These are phyloP conservation scores for Fusarium tanahbumbuense DNA, from an alignment of 2,329 filamentous ascomycete genomes.

Conservation along the genomic window DNA sequence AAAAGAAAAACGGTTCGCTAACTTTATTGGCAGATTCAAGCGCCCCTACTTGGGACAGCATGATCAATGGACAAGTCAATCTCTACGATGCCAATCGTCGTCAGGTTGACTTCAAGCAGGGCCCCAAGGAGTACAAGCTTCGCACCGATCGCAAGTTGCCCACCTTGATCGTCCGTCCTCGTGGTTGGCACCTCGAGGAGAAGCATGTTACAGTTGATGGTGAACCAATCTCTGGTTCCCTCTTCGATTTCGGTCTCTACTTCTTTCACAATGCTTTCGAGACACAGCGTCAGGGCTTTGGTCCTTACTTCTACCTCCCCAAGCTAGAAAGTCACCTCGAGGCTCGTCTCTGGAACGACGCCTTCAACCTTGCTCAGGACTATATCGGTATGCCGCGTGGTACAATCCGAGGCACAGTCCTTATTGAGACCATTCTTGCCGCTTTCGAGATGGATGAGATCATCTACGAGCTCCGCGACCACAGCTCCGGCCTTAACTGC, in stretches of 20 bases:
- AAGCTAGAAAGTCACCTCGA: constrained; percentile 99
- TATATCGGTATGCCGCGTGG: constrained; percentile 89
- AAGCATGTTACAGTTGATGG: constrained; percentile 97
- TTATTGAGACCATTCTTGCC: constrained; percentile 97
- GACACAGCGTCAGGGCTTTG: constrained; percentile 83
- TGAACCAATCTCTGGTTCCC: constrained; percentile 88
- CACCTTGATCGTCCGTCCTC: constrained; percentile 91
- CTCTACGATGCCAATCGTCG: constrained; percentile 94
- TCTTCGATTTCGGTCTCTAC: constrained; percentile 98
- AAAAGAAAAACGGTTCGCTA: constrained; percentile 11
- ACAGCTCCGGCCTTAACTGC: constrained; percentile 96
- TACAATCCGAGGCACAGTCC: constrained; percentile 92
- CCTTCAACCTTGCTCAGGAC: constrained; percentile 95
- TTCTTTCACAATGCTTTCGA: constrained; percentile 98
- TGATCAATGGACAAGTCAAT: constrained; percentile 98
- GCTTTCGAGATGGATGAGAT: constrained; percentile 99
- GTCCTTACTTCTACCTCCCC: constrained; percentile 97
- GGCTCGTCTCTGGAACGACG: constrained; percentile 97
- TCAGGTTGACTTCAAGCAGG: constrained; percentile 96
- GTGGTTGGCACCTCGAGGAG: constrained; percentile 98
- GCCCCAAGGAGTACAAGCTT: constrained; percentile 96
- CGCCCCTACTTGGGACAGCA: constrained; percentile 98
- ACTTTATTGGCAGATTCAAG: constrained; percentile 75
- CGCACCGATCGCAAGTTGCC: constrained; percentile 87
- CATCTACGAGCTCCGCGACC: constrained; percentile 98